Base-by-base conservation (phyloP, 129 eudicot genomes). In the Arctium minus region DNA sequence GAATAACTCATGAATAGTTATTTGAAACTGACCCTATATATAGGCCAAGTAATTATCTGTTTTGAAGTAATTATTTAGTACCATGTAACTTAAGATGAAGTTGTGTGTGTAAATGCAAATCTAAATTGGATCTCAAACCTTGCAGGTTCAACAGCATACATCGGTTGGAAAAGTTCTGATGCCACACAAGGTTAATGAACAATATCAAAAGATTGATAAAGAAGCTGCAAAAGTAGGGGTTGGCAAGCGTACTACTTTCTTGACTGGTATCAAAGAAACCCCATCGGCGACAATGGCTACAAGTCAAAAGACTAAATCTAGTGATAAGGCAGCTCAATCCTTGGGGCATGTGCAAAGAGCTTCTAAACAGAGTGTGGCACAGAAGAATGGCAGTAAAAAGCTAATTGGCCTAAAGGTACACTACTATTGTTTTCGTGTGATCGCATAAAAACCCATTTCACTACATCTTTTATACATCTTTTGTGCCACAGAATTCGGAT, bases 251-350 rank as follows among this genome's bases (percentile, higher is more conserved):
- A 74, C 35, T 70, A 80, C 75, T 67, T 50, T 67, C 42, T 38
- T 33, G 0, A 56, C 68, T 68, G 81, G 83, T 70, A 88, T 78
- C 76, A 89, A 84, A 81, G 91, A 83, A 80, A 89, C 84, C 38
- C 31, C 38, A 44, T 29, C 72, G 1, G 44, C 82, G 13, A 74
- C 15, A 67, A 78, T 48, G 22, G 72, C 42, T 78, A 4, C 29
- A 22, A 40, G 78, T 76, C 77, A 72, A 60, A 87, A 81, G 30
- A 65, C 78, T 9, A 70, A 62, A 40, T 42, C 80, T 8, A 71
- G 48, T 18, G 68, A 36, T 81, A 87, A 77, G 50, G 81, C 33
- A 74, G 68, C 81, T 44, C 81, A 75, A 76, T 72, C 70, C 83
- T 18, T 39, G 38, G 79, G 81, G 37, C 82, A 56, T 75, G 85